Conservation (phyloP, 2,329 filamentous ascomycete species). For the Cercospora berteroae region DNA sequence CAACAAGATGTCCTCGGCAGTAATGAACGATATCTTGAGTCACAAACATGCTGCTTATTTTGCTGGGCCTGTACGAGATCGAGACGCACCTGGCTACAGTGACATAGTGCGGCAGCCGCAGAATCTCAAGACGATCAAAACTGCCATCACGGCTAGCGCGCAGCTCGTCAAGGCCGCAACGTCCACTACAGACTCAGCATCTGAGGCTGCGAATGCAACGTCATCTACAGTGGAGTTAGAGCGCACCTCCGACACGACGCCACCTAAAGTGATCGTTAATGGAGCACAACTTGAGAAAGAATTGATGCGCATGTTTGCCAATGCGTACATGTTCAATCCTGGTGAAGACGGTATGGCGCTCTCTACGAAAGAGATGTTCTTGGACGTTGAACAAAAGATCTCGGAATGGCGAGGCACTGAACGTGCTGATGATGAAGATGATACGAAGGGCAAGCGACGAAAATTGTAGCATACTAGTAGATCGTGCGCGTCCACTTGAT, state of each 20-base stretch:
- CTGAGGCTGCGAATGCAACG: constrained; percentile 51
- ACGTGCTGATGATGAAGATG: constrained; percentile 35
- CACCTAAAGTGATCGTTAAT: constrained; percentile 89
- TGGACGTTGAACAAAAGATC: constrained; percentile 77
- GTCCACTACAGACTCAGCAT: constrained; percentile 53
- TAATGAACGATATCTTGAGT: constrained; percentile 52
- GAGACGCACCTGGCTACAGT: constrained; percentile 52
- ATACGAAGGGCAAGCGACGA: constrained; percentile 30
- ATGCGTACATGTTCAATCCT: constrained; percentile 97
- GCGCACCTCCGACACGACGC: constrained; percentile 72
- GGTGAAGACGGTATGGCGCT: constrained; percentile 87
- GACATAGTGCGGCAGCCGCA: constrained; percentile 54
- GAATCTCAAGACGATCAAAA: constrained; percentile 52
- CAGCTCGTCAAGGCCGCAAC: constrained; percentile 59
- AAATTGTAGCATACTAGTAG: constrained; percentile 18
- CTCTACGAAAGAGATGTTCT: constrained; percentile 85
- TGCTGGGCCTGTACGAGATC: constrained; percentile 49
- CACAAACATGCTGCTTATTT: constrained; percentile 56
- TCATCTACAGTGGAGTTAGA: constrained; percentile 58
- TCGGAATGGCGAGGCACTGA: constrained; percentile 61
- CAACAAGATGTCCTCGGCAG: constrained; percentile 46
- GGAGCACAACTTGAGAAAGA: constrained; percentile 89
- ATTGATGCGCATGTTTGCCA: constrained; percentile 93
- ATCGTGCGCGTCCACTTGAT: not conserved
- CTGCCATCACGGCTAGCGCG: constrained; percentile 47